These are phyloP conservation scores for Staphylotrichum longicolle DNA, from an alignment of 495 filamentous ascomycete genomes.

Conservation along the genomic window DNA sequence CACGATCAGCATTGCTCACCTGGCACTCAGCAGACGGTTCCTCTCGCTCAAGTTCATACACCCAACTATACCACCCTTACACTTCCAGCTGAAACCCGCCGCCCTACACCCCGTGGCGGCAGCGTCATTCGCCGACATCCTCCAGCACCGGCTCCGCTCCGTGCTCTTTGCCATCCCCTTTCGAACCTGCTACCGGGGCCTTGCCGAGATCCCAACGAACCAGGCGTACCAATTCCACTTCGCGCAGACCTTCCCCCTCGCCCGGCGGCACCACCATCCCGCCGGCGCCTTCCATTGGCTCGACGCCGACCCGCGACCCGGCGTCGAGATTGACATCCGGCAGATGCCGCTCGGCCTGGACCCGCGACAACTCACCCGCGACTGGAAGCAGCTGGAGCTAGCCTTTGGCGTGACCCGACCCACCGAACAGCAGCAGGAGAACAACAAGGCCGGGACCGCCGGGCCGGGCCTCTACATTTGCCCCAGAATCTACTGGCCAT, in stretches of 20 bases:
- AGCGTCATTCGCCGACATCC: slow-evolving; percentile 5
- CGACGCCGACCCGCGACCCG: slow-evolving; percentile 1
- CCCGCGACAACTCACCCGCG: not conserved
- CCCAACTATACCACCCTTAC: too few relatives aligned
- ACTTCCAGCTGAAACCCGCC: not conserved
- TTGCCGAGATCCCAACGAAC: not conserved
- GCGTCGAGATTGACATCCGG: slow-evolving; percentile 2
- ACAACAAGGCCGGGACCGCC: too few relatives aligned
- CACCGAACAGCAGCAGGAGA: too few relatives aligned
- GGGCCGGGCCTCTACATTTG: too few relatives aligned
- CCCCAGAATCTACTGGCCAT: too few relatives aligned
- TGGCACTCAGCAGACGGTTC: not conserved
- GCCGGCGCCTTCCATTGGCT: slow-evolving; percentile 3
- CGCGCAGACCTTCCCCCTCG: slow-evolving; percentile 10
- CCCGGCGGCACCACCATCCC: not conserved
- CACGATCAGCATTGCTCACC: not conserved
- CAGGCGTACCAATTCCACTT: not conserved
- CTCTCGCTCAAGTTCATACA: too few relatives aligned
- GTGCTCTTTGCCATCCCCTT: not conserved
- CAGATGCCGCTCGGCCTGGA: not conserved
- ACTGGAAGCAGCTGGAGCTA: not conserved
- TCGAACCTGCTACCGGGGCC: not conserved
- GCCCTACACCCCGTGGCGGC: not conserved
- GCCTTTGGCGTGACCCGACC: not conserved
- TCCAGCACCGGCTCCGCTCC: not conserved